phyloP scores from a whole-genome alignment of 768 basidiomycete species.

The Rhizopogon salebrosus region DNA sequence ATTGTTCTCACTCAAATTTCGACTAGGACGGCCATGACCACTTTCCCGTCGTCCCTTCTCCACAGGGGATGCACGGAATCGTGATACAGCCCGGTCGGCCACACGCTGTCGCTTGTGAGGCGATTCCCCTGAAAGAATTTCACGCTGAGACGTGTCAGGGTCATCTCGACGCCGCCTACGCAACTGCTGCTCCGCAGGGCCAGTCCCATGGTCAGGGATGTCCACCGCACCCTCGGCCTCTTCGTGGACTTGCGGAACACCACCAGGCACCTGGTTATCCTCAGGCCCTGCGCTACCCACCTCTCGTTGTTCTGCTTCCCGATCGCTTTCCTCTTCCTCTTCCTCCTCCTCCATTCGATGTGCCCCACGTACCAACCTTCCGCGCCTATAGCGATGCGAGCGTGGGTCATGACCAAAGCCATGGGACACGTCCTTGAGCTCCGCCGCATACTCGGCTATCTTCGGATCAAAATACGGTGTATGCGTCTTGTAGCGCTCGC shows the following conservation, averaged over 20 bases:
- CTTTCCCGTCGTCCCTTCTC: not conserved
- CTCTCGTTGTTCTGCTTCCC: not conserved
- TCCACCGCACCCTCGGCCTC: not conserved
- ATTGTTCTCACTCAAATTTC: not conserved
- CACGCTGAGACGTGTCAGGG: slow-evolving; percentile 5
- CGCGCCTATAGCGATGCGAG: slow-evolving; percentile 2
- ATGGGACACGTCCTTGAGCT: slow-evolving; percentile 12
- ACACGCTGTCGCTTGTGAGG: slow-evolving; percentile 14
- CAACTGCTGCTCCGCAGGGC: not conserved
- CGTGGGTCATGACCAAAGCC: slow-evolving; percentile 21
- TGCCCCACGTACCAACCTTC: not conserved
- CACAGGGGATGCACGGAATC: not conserved
- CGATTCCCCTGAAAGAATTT: not conserved
- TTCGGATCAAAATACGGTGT: slow-evolving; percentile 32
- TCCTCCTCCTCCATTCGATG: not conserved
- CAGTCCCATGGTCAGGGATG: not conserved
- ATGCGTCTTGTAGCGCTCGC: slow-evolving; percentile 52
- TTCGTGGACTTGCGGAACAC: not conserved
- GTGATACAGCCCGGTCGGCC: not conserved
- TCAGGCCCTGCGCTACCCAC: not conserved
- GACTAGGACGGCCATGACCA: not conserved
- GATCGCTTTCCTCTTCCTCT: slow-evolving; percentile 6
- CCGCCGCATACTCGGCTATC: slow-evolving; percentile 29
- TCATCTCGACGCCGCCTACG: slow-evolving; percentile 13
- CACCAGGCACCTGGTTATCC: not conserved